Conservation (phyloP, 441 rosid genomes). For the Eutrema salsugineum region DNA sequence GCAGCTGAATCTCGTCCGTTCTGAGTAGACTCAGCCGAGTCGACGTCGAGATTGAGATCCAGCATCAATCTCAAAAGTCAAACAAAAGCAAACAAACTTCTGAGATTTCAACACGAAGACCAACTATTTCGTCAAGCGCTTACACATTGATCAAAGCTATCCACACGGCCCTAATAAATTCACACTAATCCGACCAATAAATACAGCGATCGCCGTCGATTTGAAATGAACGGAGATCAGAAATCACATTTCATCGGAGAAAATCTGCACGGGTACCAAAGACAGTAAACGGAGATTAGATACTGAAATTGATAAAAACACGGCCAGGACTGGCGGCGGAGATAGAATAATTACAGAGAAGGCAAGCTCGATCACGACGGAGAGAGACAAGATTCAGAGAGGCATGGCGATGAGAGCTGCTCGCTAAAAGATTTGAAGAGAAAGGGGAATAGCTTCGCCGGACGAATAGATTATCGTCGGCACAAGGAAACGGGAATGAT, state of each 20-base stretch:
- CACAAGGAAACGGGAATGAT: constrained; percentile 22
- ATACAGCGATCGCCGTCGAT: constrained; percentile 23
- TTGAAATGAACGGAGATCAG: neutral
- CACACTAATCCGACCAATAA: neutral
- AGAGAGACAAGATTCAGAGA: neutral
- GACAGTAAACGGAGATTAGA: neutral
- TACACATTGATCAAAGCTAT: constrained; percentile 27
- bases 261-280: neutral
- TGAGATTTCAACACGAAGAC: neutral
- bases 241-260: constrained; percentile 1
- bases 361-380: neutral
- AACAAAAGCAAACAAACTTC: constrained; percentile 13
- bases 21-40: constrained; percentile 51
- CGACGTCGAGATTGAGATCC: constrained; percentile 77
- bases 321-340: neutral
- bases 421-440: neutral
- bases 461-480: constrained; percentile 32
- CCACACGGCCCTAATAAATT: neutral
- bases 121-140: constrained; percentile 3
- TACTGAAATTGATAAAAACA: neutral
- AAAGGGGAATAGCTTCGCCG: constrained; percentile 20
- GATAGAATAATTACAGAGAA: neutral
- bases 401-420: constrained; percentile 14
- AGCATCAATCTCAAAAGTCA: constrained; percentile 46
- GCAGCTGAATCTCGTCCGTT: constrained; percentile 31